phyloP scores from a whole-genome alignment of 805 yeast genomes.

The Wickerhamomyces rabaulensis region DNA sequence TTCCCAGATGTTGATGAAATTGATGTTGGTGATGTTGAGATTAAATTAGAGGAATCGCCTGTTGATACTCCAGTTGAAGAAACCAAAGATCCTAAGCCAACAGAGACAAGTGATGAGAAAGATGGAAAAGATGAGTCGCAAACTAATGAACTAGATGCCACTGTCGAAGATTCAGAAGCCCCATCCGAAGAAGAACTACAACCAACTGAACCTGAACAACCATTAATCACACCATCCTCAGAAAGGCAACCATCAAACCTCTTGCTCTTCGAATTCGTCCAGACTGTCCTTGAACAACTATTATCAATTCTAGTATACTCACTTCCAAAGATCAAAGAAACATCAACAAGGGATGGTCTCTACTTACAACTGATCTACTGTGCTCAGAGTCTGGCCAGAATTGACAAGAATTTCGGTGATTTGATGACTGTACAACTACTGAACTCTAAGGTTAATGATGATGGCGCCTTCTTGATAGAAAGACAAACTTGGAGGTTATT shows the following conservation, averaged over 20 bases:
- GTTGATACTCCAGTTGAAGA: conserved; percentile 1
- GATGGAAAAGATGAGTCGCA: not conserved
- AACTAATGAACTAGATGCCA: conserved; percentile 18
- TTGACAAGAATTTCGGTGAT: conserved; percentile 64
- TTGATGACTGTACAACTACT: conserved; percentile 38
- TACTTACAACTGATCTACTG: conserved; percentile 83
- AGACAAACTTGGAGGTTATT: conserved; percentile 35
- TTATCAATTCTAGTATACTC: conserved; percentile 27
- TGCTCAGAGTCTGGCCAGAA: conserved; percentile 75
- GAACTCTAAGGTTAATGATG: conserved; percentile 10
- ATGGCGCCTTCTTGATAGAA: conserved; percentile 23
- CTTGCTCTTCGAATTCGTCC: conserved; percentile 34
- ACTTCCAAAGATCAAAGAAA: conserved; percentile 30
- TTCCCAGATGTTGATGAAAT: conserved; percentile 39
- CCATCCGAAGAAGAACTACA: not conserved
- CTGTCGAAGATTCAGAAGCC: conserved; percentile 1
- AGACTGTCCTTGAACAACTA: conserved; percentile 27
- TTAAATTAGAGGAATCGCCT: not conserved
- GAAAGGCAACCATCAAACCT: conserved; percentile 17
- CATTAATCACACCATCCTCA: conserved; percentile 5
- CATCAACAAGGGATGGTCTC: conserved; percentile 52
- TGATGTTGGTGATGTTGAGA: conserved; percentile 15
- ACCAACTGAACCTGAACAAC: conserved; percentile 7
- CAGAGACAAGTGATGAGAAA: not conserved
- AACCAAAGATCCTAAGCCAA: not conserved